Conservation (phyloP, 78 protist species). For the Dictyostelium intermedium region DNA sequence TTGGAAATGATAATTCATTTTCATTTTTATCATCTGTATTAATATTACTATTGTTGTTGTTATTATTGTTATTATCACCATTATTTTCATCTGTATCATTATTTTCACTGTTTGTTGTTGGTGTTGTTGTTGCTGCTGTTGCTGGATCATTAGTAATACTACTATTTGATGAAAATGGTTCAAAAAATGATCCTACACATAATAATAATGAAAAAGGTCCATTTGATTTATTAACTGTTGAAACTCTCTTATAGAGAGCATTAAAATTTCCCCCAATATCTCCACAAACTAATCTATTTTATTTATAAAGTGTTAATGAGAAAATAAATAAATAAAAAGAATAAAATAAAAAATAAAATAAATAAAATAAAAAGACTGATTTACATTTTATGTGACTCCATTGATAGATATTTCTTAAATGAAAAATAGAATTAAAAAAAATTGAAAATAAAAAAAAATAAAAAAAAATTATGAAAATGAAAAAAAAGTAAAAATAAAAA, state of each 20-base stretch:
- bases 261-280: constrained; percentile 69
- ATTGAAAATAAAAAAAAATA: not conserved
- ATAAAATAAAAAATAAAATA: no score
- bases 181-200: constrained; percentile 81
- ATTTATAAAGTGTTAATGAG: no score
- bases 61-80: not conserved
- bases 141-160: not conserved
- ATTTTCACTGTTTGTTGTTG: not conserved
- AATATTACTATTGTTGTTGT: not conserved
- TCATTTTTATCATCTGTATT: not conserved
- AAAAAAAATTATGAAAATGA: not conserved
- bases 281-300: constrained; percentile 66
- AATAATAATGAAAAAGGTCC: constrained; percentile 66
- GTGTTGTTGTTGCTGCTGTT: no score
- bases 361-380: not conserved
- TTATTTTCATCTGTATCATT: not conserved
- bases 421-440: no score
- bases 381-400: constrained; percentile 17
- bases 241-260: constrained; percentile 39
- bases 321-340: no score
- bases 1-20: not conserved
- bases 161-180: not conserved
- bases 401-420: not conserved
- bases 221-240: constrained; percentile 27
- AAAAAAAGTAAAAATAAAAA: not conserved